Conservation (phyloP, 2,329 filamentous ascomycete genomes). For the Ilyonectria mors-panacis region DNA sequence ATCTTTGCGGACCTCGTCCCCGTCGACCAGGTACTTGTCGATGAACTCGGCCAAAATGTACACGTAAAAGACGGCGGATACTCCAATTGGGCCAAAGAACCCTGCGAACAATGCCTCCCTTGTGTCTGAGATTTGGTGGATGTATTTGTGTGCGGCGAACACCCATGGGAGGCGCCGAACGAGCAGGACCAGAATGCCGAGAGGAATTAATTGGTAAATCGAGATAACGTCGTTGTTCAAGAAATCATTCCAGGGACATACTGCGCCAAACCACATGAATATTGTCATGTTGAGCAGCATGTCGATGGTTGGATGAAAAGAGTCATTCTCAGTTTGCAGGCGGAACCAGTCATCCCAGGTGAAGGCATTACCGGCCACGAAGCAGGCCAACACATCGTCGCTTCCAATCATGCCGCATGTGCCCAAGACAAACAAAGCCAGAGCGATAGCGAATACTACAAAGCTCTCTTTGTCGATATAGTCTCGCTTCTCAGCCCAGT, state of each 20-base stretch:
- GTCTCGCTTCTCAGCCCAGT: constrained; percentile 85
- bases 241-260: constrained; percentile 86
- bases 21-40: constrained; percentile 60
- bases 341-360: constrained; percentile 97
- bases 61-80: constrained; percentile 93
- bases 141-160: constrained; percentile 78
- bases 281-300: constrained; percentile 94
- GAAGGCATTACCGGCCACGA: constrained; percentile 91
- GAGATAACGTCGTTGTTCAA: constrained; percentile 77
- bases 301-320: constrained; percentile 92
- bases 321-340: constrained; percentile 88
- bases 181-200: constrained; percentile 83
- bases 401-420: constrained; percentile 90
- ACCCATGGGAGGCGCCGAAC: constrained; percentile 85
- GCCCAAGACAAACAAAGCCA: constrained; percentile 88
- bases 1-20: constrained; percentile 75
- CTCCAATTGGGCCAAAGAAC: constrained; percentile 94
- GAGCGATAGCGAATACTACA: constrained; percentile 85
- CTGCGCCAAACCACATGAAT: constrained; percentile 92
- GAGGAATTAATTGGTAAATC: constrained; percentile 78
- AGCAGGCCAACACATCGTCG: constrained; percentile 92
- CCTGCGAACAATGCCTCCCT: constrained; percentile 88
- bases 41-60: constrained; percentile 86
- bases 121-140: constrained; percentile 82
- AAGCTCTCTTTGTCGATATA: constrained; percentile 92